Percentiles rank a stretch among this genome's conserved stretches.
Conservation (phyloP, 2,329 filamentous ascomycete species). For the Claviceps spartinae region DNA sequence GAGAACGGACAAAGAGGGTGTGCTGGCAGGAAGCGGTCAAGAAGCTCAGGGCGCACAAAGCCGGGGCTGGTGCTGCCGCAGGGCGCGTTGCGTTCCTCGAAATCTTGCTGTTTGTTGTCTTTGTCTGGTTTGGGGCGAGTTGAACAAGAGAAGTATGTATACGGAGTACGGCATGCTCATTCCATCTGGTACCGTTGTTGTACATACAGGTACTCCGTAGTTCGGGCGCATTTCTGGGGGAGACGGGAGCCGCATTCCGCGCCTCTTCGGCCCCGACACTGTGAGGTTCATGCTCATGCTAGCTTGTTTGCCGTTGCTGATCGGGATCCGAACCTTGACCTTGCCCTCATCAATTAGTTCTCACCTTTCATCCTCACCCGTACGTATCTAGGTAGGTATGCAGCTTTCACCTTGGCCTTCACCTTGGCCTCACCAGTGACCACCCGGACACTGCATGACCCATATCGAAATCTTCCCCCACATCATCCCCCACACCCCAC, state of each 20-base stretch:
- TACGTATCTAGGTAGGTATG: no score
- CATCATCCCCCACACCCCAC: neutral
- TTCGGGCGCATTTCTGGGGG: neutral
- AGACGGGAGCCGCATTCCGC: neutral
- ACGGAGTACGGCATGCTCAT: neutral
- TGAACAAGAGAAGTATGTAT: neutral
- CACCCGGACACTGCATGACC: no score
- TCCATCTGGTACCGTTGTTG: neutral
- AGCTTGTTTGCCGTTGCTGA: no score
- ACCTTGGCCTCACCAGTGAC: neutral
- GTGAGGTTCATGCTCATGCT: neutral
- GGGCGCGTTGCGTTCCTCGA: neutral
- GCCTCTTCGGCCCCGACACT: neutral
- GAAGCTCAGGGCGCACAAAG: neutral
- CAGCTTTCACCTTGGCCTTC: neutral
- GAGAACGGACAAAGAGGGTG: neutral
- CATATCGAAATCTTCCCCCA: neutral
- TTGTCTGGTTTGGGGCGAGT: neutral
- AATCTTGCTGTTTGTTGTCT: neutral
- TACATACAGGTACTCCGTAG: neutral
- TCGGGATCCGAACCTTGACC: no score
- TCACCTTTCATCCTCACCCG: no score
- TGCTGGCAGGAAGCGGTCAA: slow-evolving; percentile 5
- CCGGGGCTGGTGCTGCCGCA: neutral
- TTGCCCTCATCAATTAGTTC: no score